Evolutionary conservation across 140 eudicot species (phyloP), one percentile per base, ranked within the genome.

Genomic region (Cichorium intybus): DNA sequence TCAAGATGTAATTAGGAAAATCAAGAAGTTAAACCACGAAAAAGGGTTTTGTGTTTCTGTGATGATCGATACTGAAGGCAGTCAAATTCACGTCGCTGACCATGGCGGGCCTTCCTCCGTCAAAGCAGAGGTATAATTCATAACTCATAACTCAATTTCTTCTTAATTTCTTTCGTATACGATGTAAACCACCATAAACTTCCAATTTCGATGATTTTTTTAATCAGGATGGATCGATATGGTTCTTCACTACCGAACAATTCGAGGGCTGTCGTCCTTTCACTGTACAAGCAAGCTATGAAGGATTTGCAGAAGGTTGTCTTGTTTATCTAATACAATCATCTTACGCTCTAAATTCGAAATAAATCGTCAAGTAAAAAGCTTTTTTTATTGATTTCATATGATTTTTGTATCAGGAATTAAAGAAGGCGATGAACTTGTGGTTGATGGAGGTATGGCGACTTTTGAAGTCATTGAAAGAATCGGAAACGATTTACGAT

Each of bases 371-470:
- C 18, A 43, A 15, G 0, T 5, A 43, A 43, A 15, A 14, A 1
- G 20, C 14, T 5, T 37, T 48, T 64, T 11, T 39, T 29, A 8
- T 26, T 67, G 18, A 21, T 54, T 74, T 41, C 24, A 45, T 48
- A 27, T 48, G 9, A 10, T 29, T 52, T 49, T 52, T 24, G 49
- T 60, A 41, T 70, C 67, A 85, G 96, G 87, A 60, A 62, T 82
- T 6, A 57, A 70, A 66, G 80, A 73, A 49, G 96, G 96, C 6
- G 90, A 88, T 61, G 88, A 75, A 34, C 74, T 88, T 57, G 82
- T 88, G 23, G 75, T 88, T 50, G 96, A 88, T 79, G 96, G 96
- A 56, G 95, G 96, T 54, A 85, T 88, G 96, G 90, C 86, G 1
- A 80, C 83, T 0, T 88, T 86, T 73, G 75, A 85, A 61, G 96